Percentiles rank a stretch among this genome's conserved stretches.
Conservation (phyloP, 1,139 yeast species). For the Protomyces inouyei region DNA sequence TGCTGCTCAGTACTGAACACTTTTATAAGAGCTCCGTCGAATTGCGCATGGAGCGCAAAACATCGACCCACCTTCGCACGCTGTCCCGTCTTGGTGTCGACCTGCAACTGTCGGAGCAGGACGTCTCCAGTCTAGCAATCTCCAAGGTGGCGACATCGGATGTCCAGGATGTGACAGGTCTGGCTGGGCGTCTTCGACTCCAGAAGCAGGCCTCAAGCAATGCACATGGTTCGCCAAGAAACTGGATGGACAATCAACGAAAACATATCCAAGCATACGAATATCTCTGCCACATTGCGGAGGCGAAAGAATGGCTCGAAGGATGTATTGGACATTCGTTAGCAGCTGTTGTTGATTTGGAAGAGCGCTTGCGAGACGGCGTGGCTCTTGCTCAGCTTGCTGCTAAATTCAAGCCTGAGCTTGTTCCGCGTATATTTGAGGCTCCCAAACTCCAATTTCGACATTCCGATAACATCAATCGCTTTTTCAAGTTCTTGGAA, state of each 20-base stretch:
- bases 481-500: slow-evolving; percentile 69
- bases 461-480: slow-evolving; percentile 88
- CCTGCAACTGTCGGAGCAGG: not conserved
- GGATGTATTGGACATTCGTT: slow-evolving; percentile 50
- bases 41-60: slow-evolving; percentile 1
- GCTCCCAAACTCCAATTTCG: slow-evolving; percentile 71
- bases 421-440: slow-evolving; percentile 54
- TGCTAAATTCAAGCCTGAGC: slow-evolving; percentile 61
- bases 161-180: slow-evolving; percentile 41
- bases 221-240: slow-evolving; percentile 34
- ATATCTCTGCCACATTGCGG: slow-evolving; percentile 81
- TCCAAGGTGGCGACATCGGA: slow-evolving; percentile 29
- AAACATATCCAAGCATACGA: slow-evolving; percentile 58
- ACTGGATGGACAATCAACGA: slow-evolving; percentile 47
- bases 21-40: too few relatives aligned
- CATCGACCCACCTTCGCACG: slow-evolving; percentile 19
- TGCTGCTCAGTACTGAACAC: too few relatives aligned
- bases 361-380: slow-evolving; percentile 73
- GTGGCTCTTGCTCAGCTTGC: slow-evolving; percentile 77
- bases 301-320: slow-evolving; percentile 76
- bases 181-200: slow-evolving; percentile 19
- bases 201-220: slow-evolving; percentile 31
- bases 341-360: slow-evolving; percentile 52
- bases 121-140: slow-evolving; percentile 34
- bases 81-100: slow-evolving; percentile 15